Evolutionary conservation across 108 stramenopile species (phyloP), one percentile per base, ranked within the genome.

Genomic region (Nannochloropsis salina): DNA sequence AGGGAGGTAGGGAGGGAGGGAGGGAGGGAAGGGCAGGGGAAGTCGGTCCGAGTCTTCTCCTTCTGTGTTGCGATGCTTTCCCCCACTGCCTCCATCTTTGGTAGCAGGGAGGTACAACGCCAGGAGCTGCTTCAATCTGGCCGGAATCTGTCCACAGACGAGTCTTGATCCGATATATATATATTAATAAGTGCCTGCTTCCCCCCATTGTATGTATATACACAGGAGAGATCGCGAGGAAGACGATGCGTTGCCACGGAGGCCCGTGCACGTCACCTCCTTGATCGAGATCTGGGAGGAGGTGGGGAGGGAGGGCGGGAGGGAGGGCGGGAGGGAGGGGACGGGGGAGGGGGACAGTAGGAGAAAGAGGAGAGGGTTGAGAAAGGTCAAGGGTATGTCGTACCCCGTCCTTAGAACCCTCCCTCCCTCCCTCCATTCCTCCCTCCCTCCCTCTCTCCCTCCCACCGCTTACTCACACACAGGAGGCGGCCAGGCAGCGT

Each of bases 251-350:
- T 42, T 42, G 12, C 9, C 9, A 42, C 42, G 82, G 12, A 9
- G 84, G 21, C 42, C 82, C 15, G 44, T 88, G 84, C 43, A 82
- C 8, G 89, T 89, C 4, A 84, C 88, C 20, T 88, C 87, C 84
- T 82, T 89, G 85, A 85, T 82, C 8, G 89, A 88, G 84, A 43
- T 89, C 43, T 88, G 88, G 88, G 87, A 89, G 43, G 88, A 89
- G 61, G 88, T 87, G 81, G 42, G 87, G 42, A 83, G 42, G 42
- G 45, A 83, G 20, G 43, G 40, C 42, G n/a, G 44, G 42, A 80
- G 43, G 47, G 44, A 80, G 9, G 87, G 88, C 9, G 87, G 84
- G 44, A 82, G 88, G 42, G 47, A 51, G 47, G 42, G 10, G 12
- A 12, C 10, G 82, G 12, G 82, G 42, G 82, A 43, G 82, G 82